Base-by-base conservation (phyloP, 192 early-diverging fungal species). In the Coemansia sp. region DNA sequence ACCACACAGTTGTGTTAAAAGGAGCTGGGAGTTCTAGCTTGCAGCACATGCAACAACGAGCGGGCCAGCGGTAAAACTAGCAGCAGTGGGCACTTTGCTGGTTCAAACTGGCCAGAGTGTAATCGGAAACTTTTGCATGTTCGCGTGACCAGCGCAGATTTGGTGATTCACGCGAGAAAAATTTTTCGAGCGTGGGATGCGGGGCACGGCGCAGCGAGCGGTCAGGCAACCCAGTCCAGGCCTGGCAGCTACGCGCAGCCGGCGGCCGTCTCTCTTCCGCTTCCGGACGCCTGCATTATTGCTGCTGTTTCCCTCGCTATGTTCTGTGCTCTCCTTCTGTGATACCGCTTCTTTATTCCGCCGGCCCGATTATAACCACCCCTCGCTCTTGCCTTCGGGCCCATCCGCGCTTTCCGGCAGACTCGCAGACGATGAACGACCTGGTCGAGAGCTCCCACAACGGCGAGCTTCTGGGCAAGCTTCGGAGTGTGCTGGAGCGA, bases 401-500 rank as follows among this genome's bases (percentile, higher is more conserved):
- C 41, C 41, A 45, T 45, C 15, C 41, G 41, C 57, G 11, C 55
- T 27, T 6, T 7, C 32, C 37, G 14, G 52, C 49, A 49, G 49
- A 49, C 24, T 14, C 32, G 41, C 39, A 27, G 60, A 24, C 25
- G 41, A 71, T 71, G 69, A 45, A 52, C 62, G 35, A 39, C 19
- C 19, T 12, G 29, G 21, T 29, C 39, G 62, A 35, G 14, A 57
- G 29, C 12, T n/a, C 69, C 10, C 23, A 39, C 25, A 60, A 65
- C 45, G 39, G 52, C 23, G 64, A 60, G 57, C 64, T 72, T 52
- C 58, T 65, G 1, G 29, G 21, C 59, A 72, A 65, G 64, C 59
- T 72, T 59, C 60, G 50, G 17, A 25, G 23, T 25, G 48, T 64
- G 45, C 53, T 73, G 10, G 65, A 64, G 50, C 71, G 59, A 43